Evolutionary conservation across 2,329 filamentous ascomycete species (phyloP).

Genomic region (Beauveria sp.): DNA sequence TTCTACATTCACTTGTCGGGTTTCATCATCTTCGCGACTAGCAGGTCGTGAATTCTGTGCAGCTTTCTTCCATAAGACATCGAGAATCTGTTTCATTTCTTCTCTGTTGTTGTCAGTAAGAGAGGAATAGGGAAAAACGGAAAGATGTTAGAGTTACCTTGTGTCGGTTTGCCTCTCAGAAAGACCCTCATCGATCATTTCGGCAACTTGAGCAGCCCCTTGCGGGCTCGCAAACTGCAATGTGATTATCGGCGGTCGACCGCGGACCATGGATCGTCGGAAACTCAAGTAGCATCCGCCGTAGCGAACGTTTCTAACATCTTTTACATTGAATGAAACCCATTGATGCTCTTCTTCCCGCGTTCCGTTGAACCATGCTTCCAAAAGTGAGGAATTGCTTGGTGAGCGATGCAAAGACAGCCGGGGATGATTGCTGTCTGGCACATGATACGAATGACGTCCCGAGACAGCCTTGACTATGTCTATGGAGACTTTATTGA

Average conservation of each 20-base stretch:
- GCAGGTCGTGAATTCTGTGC: not conserved
- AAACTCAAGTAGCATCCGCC: not conserved
- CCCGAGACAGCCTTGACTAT: slow-evolving; percentile 8
- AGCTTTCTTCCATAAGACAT: not conserved
- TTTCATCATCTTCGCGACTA: not conserved
- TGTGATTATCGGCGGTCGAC: not conserved
- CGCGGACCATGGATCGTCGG: not conserved
- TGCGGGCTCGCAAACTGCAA: slow-evolving; percentile 1
- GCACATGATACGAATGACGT: not conserved
- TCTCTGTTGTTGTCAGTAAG: slow-evolving; percentile 2
- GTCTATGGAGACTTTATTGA: not conserved
- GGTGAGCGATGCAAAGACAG: not conserved
- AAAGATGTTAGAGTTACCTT: not conserved
- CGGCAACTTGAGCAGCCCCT: not conserved
- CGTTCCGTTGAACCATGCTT: not conserved
- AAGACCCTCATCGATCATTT: not conserved
- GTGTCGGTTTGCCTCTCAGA: not conserved
- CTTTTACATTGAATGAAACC: not conserved
- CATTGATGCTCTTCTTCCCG: not conserved
- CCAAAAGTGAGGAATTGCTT: not conserved
- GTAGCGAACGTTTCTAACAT: not conserved
- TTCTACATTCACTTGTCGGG: not conserved
- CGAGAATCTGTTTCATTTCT: not conserved
- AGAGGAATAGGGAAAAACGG: not conserved
- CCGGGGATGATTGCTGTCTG: not conserved